Evolutionary conservation across 345 rosid species (phyloP), one percentile per base, ranked within the genome.

Genomic region (Erucastrum elatum): DNA sequence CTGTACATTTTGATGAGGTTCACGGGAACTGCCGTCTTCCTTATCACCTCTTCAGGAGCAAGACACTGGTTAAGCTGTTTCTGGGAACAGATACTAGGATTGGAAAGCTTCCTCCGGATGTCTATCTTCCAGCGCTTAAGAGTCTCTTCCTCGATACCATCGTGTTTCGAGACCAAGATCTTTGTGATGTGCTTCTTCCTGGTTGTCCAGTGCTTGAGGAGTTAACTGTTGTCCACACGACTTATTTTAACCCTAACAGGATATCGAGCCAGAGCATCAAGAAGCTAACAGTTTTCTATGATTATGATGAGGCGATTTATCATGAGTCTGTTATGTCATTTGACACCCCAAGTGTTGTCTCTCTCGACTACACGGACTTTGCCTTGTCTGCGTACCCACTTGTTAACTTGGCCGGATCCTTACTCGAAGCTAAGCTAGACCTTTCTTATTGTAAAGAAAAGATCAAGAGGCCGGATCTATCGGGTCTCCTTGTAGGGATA

Each of bases 121-220:
- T 60, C 7, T 68, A 7, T 4, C 74, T 68, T 41, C 74, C 79
- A 29, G 13, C 79, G n/a, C 78, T 75, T 5, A 75, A 75, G 78
- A 3, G 5, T 55, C 65, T 75, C 27, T 53, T 35, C 12, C 5
- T 75, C 11, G 65, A 75, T 56, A 0, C 58, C 3, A 7, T 53
- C 10, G 15, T 4, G 21, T 51, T 75, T 1, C n/a, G 6, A 1
- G 56, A 1, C 29, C 12, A 9, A 5, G 12, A 75, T 66, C 13
- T 75, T 2, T 35, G 5, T 66, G 0, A 0, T 26, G 39, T 55
- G 56, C 8, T 75, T 55, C 71, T 75, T 35, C 12, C 65, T 75
- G 78, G 71, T 35, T 75, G 78, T 17, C 64, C 66, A 0, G 39
- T 34, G 58, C 71, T 66, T 27, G 77, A 64, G 25, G 77, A 64